Evolutionary conservation across 1,139 yeast genomes (phyloP).

Genomic region (Lodderomyces elongisporus): DNA sequence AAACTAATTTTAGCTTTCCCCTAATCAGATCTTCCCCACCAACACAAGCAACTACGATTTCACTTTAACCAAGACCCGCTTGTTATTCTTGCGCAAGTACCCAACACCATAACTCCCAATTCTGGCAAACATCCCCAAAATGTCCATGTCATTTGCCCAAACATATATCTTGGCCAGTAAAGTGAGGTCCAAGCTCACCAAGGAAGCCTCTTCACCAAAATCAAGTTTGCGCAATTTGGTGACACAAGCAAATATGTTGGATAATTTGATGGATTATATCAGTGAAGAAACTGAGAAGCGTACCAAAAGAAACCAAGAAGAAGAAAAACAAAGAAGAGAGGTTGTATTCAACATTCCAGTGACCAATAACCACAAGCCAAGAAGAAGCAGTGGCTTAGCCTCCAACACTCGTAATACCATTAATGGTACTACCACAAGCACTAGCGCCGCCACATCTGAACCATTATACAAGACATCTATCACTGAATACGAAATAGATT

Average conservation of each 20-base stretch:
- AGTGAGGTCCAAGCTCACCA: conserved; percentile 64
- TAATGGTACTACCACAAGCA: conserved; percentile 3
- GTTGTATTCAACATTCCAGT: background rate
- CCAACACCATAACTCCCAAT: too few species aligned
- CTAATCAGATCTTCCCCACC: too few species aligned
- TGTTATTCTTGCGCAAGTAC: too few species aligned
- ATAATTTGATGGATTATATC: conserved; percentile 56
- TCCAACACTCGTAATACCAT: background rate
- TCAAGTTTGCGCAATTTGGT: conserved; percentile 60
- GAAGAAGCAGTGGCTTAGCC: conserved; percentile 12
- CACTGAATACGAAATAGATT: conserved; percentile 34
- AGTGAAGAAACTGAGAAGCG: conserved; percentile 29
- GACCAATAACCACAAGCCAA: conserved; percentile 8
- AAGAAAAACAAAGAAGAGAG: conserved; percentile 4
- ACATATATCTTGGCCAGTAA: conserved; percentile 63
- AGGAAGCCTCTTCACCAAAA: conserved; percentile 59
- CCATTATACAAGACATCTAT: conserved; percentile 19
- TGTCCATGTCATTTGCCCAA: conserved; percentile 40
- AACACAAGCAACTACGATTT: too few species aligned
- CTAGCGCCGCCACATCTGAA: conserved; percentile 1
- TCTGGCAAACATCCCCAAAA: background rate
- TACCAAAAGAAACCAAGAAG: conserved; percentile 8
- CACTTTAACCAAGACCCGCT: too few species aligned
- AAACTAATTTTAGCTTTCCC: too few species aligned
- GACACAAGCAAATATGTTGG: conserved; percentile 73